Base-by-base conservation (phyloP, 306 rosid species). In the Casuarina equisetifolia region DNA sequence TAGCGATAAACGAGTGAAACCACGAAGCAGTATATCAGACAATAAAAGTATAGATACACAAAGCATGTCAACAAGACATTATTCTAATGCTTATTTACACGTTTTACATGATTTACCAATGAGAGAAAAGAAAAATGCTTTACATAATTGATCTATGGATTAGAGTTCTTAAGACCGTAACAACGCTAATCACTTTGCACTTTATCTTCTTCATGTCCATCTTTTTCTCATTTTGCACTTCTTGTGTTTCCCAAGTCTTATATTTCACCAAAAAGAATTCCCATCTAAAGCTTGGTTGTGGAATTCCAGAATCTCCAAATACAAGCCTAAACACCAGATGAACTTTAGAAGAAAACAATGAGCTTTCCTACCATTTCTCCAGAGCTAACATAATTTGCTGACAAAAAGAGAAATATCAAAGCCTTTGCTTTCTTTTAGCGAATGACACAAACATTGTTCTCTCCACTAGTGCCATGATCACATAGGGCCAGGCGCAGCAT, bases 251-350 rank as follows among this genome's bases (percentile, higher is more conserved):
- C 58, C 0, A 52, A 52, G 58, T 52, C 19, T 17, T 13, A 58
- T 7, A 32, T 9, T 58, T 58, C 6, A 9, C 36, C 64, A 13
- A 25, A 40, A 66, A 17, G 7, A 42, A 1, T 42, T 1, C 0
- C 3, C 40, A 2, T 67, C 71, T 67, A 67, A 67, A 42, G 35
- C 36, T 42, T 67, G 32, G 50, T 67, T 67, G 15, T 1, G 4
- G 19, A 32, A 61, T 61, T 16, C 16, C 11, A 35, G n/a, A 67
- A 17, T 9, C 71, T 67, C 36, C 15, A 5, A 67, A 67, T 67
- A n/a, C 71, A 67, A 17, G 12, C 42, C 71, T 42, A 66, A 62
- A 66, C 49, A 40, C 71, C 32, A 42, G 71, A 66, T 66, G 35
- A 66, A 9, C 71, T 17, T 6, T 17, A 43, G 36, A 66, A 40